Evolutionary conservation across 129 eudicot genomes (phyloP).

Genomic region (Flaveria brownii): DNA sequence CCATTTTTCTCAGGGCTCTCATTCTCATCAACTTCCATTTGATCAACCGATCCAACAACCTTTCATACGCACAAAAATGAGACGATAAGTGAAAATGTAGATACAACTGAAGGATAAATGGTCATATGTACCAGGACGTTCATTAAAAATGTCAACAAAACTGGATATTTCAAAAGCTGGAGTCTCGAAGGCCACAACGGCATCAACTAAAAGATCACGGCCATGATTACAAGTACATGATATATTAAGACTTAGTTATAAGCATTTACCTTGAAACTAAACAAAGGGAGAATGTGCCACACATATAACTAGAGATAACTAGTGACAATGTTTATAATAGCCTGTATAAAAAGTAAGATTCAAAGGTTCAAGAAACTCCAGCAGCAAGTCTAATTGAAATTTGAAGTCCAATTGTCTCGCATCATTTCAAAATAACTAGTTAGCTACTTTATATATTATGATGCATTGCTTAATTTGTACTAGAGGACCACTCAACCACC

Average conservation of each 20-base stretch:
- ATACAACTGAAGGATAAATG: background rate
- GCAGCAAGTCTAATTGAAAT: background rate
- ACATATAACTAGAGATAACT: background rate
- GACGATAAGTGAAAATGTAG: background rate
- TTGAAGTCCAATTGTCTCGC: background rate
- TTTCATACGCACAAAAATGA: constrained; percentile 25
- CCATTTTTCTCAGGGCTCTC: constrained; percentile 69
- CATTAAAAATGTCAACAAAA: constrained; percentile 2
- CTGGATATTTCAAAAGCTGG: background rate
- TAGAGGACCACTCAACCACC: constrained; percentile 15
- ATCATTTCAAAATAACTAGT: background rate
- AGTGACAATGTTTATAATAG: background rate
- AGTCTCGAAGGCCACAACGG: background rate
- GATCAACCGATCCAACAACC: constrained; percentile 91
- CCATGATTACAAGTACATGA: background rate
- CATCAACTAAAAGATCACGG: background rate
- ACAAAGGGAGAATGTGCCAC: background rate
- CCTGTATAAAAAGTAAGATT: background rate
- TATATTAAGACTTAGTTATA: constrained; percentile 2
- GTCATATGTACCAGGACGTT: background rate
- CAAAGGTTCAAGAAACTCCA: background rate
- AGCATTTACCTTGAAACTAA: background rate
- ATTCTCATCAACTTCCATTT: constrained; percentile 87
- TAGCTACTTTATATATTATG: constrained; percentile 4
- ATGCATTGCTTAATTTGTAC: background rate